Percentiles rank a stretch among this genome's conserved stretches.
These are phyloP conservation scores for Exophiala bonariae DNA, from an alignment of 2,329 filamentous ascomycete species.

Conservation along the genomic window DNA sequence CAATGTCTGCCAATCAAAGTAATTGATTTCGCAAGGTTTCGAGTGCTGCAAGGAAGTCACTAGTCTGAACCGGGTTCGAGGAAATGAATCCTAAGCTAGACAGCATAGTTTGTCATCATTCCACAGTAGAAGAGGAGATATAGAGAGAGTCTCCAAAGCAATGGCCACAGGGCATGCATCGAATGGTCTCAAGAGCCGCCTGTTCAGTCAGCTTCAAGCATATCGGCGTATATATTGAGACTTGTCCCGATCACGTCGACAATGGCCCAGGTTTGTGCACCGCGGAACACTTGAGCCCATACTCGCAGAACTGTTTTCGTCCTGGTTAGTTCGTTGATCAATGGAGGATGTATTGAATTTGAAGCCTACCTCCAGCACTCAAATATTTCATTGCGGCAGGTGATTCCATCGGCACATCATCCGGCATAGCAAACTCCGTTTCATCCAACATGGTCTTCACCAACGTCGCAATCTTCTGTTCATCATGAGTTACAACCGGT, in stretches of 20 bases:
- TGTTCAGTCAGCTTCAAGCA: constrained; percentile 32
- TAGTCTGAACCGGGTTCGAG: too few relatives aligned
- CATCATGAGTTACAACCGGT: constrained; percentile 38
- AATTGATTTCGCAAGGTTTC: too few relatives aligned
- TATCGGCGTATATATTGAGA: constrained; percentile 43
- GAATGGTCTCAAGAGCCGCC: too few relatives aligned
- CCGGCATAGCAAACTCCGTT: constrained; percentile 31
- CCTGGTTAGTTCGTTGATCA: too few relatives aligned
- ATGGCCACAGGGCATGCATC: not conserved
- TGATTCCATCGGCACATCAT: constrained; percentile 26
- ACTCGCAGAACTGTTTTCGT: constrained; percentile 42
- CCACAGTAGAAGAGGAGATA: too few relatives aligned
- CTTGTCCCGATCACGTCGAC: constrained; percentile 42
- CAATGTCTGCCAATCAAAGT: too few relatives aligned
- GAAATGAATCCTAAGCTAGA: too few relatives aligned
- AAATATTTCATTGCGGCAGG: constrained; percentile 36
- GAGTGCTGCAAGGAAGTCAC: too few relatives aligned
- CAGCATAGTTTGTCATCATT: too few relatives aligned
- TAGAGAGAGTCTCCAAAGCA: too few relatives aligned
- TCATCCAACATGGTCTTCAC: constrained; percentile 45
- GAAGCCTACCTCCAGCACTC: constrained; percentile 33
- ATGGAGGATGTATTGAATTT: not conserved
- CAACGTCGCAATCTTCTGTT: constrained; percentile 37
- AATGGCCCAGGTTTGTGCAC: constrained; percentile 45
- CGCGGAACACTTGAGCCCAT: constrained; percentile 44